phyloP scores from a whole-genome alignment of 1,284 basidiomycete species.

The Boletus smithii region DNA sequence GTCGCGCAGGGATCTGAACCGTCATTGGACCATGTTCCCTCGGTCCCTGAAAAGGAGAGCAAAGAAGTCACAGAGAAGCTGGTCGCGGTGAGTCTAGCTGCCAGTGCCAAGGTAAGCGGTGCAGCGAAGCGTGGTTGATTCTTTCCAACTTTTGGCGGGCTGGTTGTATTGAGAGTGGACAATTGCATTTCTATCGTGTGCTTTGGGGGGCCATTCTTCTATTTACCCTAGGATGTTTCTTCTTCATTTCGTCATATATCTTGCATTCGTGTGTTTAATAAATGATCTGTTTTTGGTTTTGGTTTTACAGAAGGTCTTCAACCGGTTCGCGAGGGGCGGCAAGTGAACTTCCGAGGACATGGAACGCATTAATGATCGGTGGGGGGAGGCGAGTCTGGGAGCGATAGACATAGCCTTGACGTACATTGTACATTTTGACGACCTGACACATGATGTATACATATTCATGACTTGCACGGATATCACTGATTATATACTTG shows the following conservation, averaged over 20 bases:
- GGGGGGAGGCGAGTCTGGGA: background rate
- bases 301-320: conserved; percentile 29
- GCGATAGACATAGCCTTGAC: background rate
- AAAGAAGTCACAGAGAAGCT: conserved; percentile 30
- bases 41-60: conserved; percentile 12
- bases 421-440: conserved; percentile 1
- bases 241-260: conserved; percentile 7
- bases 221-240: conserved; percentile 2
- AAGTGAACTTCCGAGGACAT: conserved; percentile 17
- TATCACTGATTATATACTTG: too few relatives aligned
- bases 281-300: conserved; percentile 11
- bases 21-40: conserved; percentile 3
- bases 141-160: conserved; percentile 2
- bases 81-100: conserved; percentile 28
- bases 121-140: conserved; percentile 16
- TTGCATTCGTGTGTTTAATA: conserved; percentile 25
- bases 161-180: background rate
- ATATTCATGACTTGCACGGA: background rate
- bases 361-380: background rate
- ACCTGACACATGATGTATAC: conserved; percentile 6
- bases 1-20: conserved; percentile 15
- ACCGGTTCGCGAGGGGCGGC: conserved; percentile 21
- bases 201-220: background rate
- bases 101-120: conserved; percentile 34
- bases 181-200: background rate